These are phyloP conservation scores for Macrocybe gigantea DNA, from an alignment of 768 basidiomycete genomes.

Conservation along the genomic window DNA sequence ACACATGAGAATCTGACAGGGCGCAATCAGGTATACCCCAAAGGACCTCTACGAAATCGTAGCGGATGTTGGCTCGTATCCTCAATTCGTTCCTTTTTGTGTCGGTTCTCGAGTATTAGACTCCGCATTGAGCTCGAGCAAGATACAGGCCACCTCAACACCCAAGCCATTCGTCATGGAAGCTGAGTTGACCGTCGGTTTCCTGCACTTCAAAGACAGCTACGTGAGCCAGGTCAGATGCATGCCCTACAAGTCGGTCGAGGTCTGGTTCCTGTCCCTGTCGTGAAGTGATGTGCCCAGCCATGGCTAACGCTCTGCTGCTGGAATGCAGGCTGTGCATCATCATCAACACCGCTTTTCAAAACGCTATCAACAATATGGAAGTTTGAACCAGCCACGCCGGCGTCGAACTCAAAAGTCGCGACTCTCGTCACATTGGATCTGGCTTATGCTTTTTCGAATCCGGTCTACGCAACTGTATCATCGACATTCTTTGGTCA, in stretches of 20 bases:
- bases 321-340: slow-evolving; percentile 55
- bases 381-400: slow-evolving; percentile 57
- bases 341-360: slow-evolving; percentile 70
- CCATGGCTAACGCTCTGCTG: slow-evolving; percentile 4
- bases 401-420: slow-evolving; percentile 10
- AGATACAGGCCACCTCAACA: slow-evolving; percentile 17
- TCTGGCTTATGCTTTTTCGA: slow-evolving; percentile 81
- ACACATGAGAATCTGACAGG: slow-evolving; percentile 4
- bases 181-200: slow-evolving; percentile 85
- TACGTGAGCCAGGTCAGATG: slow-evolving; percentile 86
- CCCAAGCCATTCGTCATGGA: slow-evolving; percentile 47
- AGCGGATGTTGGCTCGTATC: slow-evolving; percentile 82
- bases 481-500: slow-evolving; percentile 82
- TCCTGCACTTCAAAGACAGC: slow-evolving; percentile 80
- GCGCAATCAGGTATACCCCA: slow-evolving; percentile 57
- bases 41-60: slow-evolving; percentile 82
- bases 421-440: slow-evolving; percentile 77
- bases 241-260: slow-evolving; percentile 69
- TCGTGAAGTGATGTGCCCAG: not conserved
- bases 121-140: slow-evolving; percentile 15
- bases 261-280: slow-evolving; percentile 43
- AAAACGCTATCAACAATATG: slow-evolving; percentile 66
- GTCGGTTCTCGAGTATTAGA: slow-evolving; percentile 53
- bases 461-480: slow-evolving; percentile 79
- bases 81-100: slow-evolving; percentile 87